These are phyloP conservation scores for Trichophyton schoenleinii DNA, from an alignment of 2,329 filamentous ascomycete species.

Conservation along the genomic window DNA sequence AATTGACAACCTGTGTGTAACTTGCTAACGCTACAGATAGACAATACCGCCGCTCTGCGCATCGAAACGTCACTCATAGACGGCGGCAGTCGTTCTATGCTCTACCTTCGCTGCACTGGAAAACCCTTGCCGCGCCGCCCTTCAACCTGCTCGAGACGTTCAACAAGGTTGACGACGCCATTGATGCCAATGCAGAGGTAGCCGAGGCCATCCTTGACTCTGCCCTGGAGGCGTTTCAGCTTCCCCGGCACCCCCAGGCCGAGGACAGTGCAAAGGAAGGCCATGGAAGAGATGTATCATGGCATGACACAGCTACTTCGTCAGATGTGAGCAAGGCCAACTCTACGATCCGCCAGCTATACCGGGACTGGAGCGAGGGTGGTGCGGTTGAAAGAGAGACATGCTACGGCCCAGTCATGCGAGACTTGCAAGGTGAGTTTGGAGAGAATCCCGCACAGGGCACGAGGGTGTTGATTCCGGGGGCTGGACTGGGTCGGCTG, in stretches of 20 bases:
- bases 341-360: conserved; percentile 86
- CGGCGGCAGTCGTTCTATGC: conserved; percentile 89
- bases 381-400: conserved; percentile 61
- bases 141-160: conserved; percentile 74
- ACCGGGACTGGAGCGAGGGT: conserved; percentile 81
- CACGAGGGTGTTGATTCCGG: conserved; percentile 67
- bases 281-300: conserved; percentile 35
- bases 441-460: conserved; percentile 25
- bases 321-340: conserved; percentile 80
- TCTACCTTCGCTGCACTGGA: conserved; percentile 70
- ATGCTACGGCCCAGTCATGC: conserved; percentile 63
- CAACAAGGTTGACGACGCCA: conserved; percentile 68
- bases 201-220: conserved; percentile 63
- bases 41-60: conserved; percentile 71
- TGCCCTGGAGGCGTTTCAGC: conserved; percentile 55
- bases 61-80: conserved; percentile 82
- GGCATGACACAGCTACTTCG: conserved; percentile 58
- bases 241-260: conserved; percentile 27
- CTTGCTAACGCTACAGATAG: conserved; percentile 33
- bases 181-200: conserved; percentile 75
- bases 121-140: conserved; percentile 64
- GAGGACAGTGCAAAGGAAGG: conserved; percentile 12
- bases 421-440: conserved; percentile 45
- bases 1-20: too few species aligned
- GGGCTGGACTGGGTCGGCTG: conserved; percentile 74